phyloP scores from a whole-genome alignment of 116 monocot genomes.

The Posidonia oceanica region DNA sequence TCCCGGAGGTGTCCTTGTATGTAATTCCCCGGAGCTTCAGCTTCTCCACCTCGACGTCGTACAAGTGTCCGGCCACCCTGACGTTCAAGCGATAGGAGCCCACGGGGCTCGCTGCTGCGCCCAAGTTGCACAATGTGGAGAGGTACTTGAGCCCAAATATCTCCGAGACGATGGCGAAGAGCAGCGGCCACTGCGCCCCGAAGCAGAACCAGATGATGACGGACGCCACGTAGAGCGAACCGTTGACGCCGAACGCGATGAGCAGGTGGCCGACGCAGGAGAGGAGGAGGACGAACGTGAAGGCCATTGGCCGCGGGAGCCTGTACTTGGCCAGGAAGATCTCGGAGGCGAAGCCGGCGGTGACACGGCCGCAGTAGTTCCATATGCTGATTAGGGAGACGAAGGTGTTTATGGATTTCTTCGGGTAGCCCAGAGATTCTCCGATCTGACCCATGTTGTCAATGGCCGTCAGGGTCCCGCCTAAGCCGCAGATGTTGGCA shows the following conservation, averaged over 20 bases:
- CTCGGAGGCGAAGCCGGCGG: slow-evolving; percentile 55
- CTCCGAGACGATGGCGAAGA: slow-evolving; percentile 67
- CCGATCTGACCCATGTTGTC: slow-evolving; percentile 94
- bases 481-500: slow-evolving; percentile 50
- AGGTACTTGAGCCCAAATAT: slow-evolving; percentile 78
- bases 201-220: slow-evolving; percentile 73
- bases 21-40: slow-evolving; percentile 8
- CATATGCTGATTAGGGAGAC: slow-evolving; percentile 80
- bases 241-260: slow-evolving; percentile 48
- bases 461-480: slow-evolving; percentile 65
- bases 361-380: slow-evolving; percentile 58
- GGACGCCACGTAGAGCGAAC: slow-evolving; percentile 49
- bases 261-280: slow-evolving; percentile 65
- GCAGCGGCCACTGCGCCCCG: slow-evolving; percentile 64
- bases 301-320: slow-evolving; percentile 50
- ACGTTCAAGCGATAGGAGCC: slow-evolving; percentile 60
- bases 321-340: slow-evolving; percentile 39
- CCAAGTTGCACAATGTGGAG: slow-evolving; percentile 67
- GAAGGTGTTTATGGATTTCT: slow-evolving; percentile 50
- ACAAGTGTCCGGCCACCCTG: slow-evolving; percentile 44
- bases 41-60: slow-evolving; percentile 47
- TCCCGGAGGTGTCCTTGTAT: background rate
- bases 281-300: slow-evolving; percentile 41
- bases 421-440: slow-evolving; percentile 52
- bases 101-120: slow-evolving; percentile 45